Evolutionary conservation across 148 eudicot genomes (phyloP), one percentile per base, ranked within the genome.

Genomic region (Agrostemma githago): DNA sequence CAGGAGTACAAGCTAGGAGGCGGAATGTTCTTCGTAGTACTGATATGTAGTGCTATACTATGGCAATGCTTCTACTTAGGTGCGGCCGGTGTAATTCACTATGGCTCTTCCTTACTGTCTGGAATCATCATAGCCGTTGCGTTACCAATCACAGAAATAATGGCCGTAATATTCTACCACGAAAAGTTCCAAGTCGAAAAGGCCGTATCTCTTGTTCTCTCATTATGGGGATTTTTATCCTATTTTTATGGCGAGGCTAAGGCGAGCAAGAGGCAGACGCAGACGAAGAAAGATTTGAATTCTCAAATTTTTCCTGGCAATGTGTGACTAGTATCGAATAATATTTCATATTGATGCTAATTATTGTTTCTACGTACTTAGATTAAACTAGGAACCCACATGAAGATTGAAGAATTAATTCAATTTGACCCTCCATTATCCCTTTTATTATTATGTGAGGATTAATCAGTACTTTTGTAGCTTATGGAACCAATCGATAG

Each of bases 51-150:
- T 62, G 87, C 84, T 53, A 71, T 90, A 8, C 8, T 83, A 67
- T 90, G 90, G 90, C 96, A 90, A 76, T 85, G 81, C 56, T 88
- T 88, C 78, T 88, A 84, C 81, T 72, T 90, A 48, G 96, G 96
- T 8, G 85, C 87, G 4, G 85, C 83, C 11, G 96, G 96, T 48
- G 88, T 87, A 20, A 80, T 90, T 42, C 81, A 85, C 82, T 84
- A 81, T 3, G 89, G 89, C n/a, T 90, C 96, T 0, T 90, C 96
- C 17, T 41, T 90, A 76, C 63, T 86, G 4, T 85, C 96, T 0
- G 92, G 86, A 12, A 71, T 88, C 10, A 77, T 90, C 46, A 86
- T 86, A 9, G 84, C 92, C 0, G 82, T 84, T 34, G 74, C 83
- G 11, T 82, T 90, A 12, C 96, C 92, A 0, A 72, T 83, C 3